phyloP scores from a whole-genome alignment of 352 stramenopile genomes.

The Phytophthora tentaculata region DNA sequence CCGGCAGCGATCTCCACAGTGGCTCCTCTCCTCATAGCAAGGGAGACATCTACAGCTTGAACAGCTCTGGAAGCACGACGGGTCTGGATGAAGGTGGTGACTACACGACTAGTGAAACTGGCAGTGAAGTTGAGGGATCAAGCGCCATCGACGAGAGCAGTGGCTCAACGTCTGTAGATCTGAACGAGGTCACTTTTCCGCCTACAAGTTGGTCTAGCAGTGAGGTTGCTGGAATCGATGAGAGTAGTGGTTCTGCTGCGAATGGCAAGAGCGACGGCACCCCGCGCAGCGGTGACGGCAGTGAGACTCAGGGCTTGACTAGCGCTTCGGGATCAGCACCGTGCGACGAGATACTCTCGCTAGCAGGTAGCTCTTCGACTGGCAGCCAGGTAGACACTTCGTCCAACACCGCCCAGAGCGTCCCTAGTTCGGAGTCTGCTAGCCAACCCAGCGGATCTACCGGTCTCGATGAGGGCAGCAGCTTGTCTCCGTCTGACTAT shows the following conservation, averaged over 20 bases:
- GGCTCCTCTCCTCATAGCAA: conserved; percentile 2
- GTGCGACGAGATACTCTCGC: neutral
- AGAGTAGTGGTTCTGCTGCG: conserved; percentile 7
- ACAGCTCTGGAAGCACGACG: conserved; percentile 16
- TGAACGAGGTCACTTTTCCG: conserved; percentile 7
- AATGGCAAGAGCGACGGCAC: conserved; percentile 9
- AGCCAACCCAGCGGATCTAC: neutral
- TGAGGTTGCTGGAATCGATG: conserved; percentile 11
- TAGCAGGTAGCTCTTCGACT: neutral
- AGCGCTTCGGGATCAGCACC: conserved; percentile 7
- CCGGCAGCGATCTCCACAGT: conserved; percentile 4
- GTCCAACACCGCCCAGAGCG: neutral
- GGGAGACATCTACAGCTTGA: conserved; percentile 3
- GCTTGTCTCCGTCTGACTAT: conserved; percentile 1
- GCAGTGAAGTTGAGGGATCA: conserved; percentile 15
- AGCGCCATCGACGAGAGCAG: conserved; percentile 19
- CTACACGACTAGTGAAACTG: conserved; percentile 5
- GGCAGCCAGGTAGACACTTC: neutral
- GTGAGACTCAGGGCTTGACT: conserved; percentile 5
- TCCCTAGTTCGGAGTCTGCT: conserved; percentile 1
- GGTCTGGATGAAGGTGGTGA: conserved; percentile 10
- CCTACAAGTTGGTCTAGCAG: conserved; percentile 8
- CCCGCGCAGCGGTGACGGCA: neutral
- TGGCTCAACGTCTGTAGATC: neutral
- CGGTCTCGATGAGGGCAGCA: conserved; percentile 5